phyloP scores from a whole-genome alignment of 352 stramenopile genomes.

The Elongisporangium undulatum region DNA sequence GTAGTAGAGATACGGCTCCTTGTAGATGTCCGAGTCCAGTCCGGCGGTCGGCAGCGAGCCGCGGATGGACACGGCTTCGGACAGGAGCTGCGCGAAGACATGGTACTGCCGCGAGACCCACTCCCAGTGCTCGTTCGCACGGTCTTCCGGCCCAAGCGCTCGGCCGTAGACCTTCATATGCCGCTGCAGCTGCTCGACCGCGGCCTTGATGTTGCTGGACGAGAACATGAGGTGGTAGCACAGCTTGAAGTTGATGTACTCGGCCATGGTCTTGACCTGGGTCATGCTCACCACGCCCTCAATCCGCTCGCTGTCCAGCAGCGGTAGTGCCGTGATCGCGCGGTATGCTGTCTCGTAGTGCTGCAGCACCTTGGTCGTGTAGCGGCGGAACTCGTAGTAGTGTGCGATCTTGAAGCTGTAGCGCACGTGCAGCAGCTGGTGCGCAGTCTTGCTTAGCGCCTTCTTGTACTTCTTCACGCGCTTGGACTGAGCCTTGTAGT shows the following conservation, averaged over 20 bases:
- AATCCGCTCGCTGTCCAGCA: slow-evolving; percentile 37
- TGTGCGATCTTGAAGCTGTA: slow-evolving; percentile 88
- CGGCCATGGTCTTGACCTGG: slow-evolving; percentile 80
- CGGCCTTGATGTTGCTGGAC: slow-evolving; percentile 78
- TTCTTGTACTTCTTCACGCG: slow-evolving; percentile 88
- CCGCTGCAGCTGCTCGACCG: slow-evolving; percentile 78
- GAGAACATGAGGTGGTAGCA: slow-evolving; percentile 88
- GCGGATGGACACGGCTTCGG: slow-evolving; percentile 66
- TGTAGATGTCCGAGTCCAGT: slow-evolving; percentile 79
- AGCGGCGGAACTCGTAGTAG: slow-evolving; percentile 86
- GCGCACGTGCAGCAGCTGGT: slow-evolving; percentile 57
- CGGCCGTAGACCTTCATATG: slow-evolving; percentile 68
- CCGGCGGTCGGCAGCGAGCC: slow-evolving; percentile 44
- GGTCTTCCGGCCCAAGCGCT: slow-evolving; percentile 46
- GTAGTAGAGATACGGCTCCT: slow-evolving; percentile 86
- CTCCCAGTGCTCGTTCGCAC: slow-evolving; percentile 79
- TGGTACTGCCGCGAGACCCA: slow-evolving; percentile 86
- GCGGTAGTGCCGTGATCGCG: slow-evolving; percentile 45
- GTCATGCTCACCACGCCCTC: slow-evolving; percentile 37
- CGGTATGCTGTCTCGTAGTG: slow-evolving; percentile 84
- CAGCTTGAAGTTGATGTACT: slow-evolving; percentile 87
- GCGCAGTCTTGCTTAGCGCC: slow-evolving; percentile 53
- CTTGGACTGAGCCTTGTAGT: slow-evolving; percentile 87
- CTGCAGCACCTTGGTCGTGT: slow-evolving; percentile 82
- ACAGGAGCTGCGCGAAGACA: slow-evolving; percentile 80